These are phyloP conservation scores for Eremochloa ophiuroides DNA, from an alignment of 176 grass and related monocot genomes.

Conservation along the genomic window DNA sequence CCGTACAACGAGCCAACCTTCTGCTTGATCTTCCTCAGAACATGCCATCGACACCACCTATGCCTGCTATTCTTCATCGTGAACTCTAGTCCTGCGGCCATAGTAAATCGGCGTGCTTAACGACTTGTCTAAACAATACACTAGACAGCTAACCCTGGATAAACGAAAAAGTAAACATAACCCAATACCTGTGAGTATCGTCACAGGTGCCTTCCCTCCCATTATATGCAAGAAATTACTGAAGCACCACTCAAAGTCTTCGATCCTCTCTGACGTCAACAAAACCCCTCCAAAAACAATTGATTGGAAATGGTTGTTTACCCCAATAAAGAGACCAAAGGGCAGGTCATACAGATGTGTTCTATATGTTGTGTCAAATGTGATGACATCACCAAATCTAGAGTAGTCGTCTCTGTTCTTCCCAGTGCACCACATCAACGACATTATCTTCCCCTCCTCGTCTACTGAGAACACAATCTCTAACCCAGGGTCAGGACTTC, in stretches of 20 bases:
- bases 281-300: background rate
- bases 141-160: too few relatives aligned
- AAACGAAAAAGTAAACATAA: too few relatives aligned
- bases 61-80: too few relatives aligned
- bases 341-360: background rate
- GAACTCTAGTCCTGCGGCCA: too few relatives aligned
- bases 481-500: too few relatives aligned
- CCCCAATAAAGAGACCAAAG: background rate
- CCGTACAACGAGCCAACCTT: too few relatives aligned
- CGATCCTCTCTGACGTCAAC: background rate
- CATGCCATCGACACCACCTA: too few relatives aligned
- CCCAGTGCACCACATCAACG: background rate
- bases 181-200: background rate
- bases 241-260: background rate
- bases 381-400: background rate
- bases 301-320: background rate
- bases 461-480: too few relatives aligned
- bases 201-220: background rate
- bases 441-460: background rate
- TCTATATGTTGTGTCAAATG: background rate
- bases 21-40: too few relatives aligned
- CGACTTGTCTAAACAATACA: too few relatives aligned
- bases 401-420: background rate
- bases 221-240: background rate
- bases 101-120: too few relatives aligned